phyloP scores from a whole-genome alignment of 139 green algal genomes.

The Micractinium conductrix region DNA sequence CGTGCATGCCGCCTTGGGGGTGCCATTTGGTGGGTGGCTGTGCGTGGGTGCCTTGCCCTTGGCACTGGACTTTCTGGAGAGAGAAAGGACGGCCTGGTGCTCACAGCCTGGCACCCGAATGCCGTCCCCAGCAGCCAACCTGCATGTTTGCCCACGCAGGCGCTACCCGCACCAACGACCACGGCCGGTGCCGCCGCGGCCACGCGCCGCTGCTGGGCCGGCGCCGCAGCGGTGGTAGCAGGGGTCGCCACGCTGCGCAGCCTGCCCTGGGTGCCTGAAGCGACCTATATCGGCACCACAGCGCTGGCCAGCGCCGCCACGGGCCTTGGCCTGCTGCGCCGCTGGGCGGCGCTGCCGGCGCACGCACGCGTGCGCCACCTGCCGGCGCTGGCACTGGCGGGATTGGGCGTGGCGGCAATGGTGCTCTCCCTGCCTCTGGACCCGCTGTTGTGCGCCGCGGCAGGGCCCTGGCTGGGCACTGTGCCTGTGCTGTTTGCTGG shows the following conservation, averaged over 20 bases:
- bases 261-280: constrained; percentile 29
- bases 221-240: background rate
- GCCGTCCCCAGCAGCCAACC: background rate
- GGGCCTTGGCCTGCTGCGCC: background rate
- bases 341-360: background rate
- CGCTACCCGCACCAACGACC: background rate
- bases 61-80: background rate
- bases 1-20: background rate
- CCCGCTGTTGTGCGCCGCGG: constrained; percentile 3
- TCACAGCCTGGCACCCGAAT: no score
- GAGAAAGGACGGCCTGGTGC: no score
- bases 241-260: background rate
- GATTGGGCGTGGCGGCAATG: background rate
- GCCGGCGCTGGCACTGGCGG: background rate
- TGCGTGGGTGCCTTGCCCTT: background rate
- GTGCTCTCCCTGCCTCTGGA: background rate
- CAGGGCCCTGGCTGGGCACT: constrained; percentile 9
- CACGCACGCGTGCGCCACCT: background rate
- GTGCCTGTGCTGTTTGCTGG: constrained; percentile 1
- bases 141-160: background rate
- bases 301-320: background rate
- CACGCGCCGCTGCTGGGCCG: background rate
- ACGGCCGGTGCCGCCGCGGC: background rate
- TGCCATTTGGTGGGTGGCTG: background rate
- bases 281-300: constrained; percentile 1